Evolutionary conservation across 1,284 basidiomycete species (phyloP).

Genomic region (Irpex lacteus): DNA sequence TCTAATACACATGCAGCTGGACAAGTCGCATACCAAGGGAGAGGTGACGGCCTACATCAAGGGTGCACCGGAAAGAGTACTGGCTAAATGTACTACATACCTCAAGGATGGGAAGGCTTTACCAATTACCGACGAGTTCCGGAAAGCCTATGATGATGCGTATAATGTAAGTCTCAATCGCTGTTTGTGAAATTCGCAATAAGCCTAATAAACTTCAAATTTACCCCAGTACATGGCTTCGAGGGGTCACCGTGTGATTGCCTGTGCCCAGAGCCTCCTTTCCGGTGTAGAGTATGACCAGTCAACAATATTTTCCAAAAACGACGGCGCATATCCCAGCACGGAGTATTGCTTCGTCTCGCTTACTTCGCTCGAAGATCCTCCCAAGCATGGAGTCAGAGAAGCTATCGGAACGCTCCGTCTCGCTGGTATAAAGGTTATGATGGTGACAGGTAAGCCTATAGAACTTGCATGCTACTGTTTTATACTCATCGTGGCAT

Average conservation of each 20-base stretch:
- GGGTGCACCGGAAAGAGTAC: slow-evolving; percentile 65
- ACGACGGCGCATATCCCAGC: slow-evolving; percentile 50
- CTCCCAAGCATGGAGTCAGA: slow-evolving; percentile 67
- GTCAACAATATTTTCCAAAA: slow-evolving; percentile 51
- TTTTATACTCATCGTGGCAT: neutral
- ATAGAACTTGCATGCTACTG: neutral
- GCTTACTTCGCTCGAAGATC: slow-evolving; percentile 65
- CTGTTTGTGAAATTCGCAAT: slow-evolving; percentile 7
- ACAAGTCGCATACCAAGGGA: slow-evolving; percentile 50
- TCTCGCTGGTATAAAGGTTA: slow-evolving; percentile 68
- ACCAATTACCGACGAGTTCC: slow-evolving; percentile 58
- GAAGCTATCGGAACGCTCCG: slow-evolving; percentile 68
- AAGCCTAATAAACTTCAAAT: neutral
- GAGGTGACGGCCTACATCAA: slow-evolving; percentile 56
- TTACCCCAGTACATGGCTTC: slow-evolving; percentile 63
- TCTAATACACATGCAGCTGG: slow-evolving; percentile 34
- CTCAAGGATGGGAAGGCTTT: slow-evolving; percentile 46
- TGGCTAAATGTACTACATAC: slow-evolving; percentile 61
- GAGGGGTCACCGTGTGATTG: slow-evolving; percentile 67
- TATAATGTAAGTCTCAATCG: slow-evolving; percentile 43
- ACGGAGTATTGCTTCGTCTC: slow-evolving; percentile 60
- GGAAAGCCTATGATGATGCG: slow-evolving; percentile 50
- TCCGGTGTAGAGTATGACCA: slow-evolving; percentile 43
- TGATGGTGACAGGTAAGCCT: slow-evolving; percentile 61
- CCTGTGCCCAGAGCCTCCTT: slow-evolving; percentile 59